Conservation (phyloP, 495 filamentous ascomycete genomes). For the Penicillium simplicissimum region DNA sequence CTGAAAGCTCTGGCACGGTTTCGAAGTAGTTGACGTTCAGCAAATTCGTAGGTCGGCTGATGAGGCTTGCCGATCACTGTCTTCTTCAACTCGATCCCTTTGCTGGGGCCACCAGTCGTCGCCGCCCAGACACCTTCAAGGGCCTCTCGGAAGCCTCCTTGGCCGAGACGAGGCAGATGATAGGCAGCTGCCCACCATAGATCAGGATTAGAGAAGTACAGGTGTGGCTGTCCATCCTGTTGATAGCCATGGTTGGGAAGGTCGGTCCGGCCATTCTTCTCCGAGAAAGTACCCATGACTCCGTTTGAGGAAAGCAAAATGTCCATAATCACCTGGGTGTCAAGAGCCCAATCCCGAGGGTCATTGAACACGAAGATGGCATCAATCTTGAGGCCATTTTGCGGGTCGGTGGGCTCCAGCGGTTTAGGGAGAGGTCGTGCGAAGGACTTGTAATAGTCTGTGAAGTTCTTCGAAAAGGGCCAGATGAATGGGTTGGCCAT, state of each 20-base stretch:
- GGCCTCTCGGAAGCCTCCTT: slow-evolving; percentile 86
- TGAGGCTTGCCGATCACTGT: slow-evolving; percentile 84
- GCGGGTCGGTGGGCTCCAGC: slow-evolving; percentile 37
- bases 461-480: slow-evolving; percentile 71
- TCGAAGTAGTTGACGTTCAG: slow-evolving; percentile 66
- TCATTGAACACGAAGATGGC: slow-evolving; percentile 90
- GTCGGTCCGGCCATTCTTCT: slow-evolving; percentile 51
- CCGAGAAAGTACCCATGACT: slow-evolving; percentile 73
- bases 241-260: slow-evolving; percentile 76
- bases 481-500: slow-evolving; percentile 70
- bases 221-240: slow-evolving; percentile 71
- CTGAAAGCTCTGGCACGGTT: slow-evolving; percentile 55
- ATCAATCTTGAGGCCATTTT: slow-evolving; percentile 66
- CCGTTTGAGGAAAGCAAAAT: slow-evolving; percentile 73
- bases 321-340: slow-evolving; percentile 79
- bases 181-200: slow-evolving; percentile 82
- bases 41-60: slow-evolving; percentile 75
- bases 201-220: slow-evolving; percentile 91
- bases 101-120: slow-evolving; percentile 60
- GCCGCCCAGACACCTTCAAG: slow-evolving; percentile 75
- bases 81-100: slow-evolving; percentile 59
- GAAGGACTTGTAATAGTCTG: slow-evolving; percentile 59
- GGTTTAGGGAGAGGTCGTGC: slow-evolving; percentile 58
- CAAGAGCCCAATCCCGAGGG: slow-evolving; percentile 91
- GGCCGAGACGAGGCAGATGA: slow-evolving; percentile 85